A percentile compares a stretch with the other conserved stretches of the same genome.
Evolutionary conservation across 805 yeast species (phyloP).

Genomic region (Candida xiaguanensis): DNA sequence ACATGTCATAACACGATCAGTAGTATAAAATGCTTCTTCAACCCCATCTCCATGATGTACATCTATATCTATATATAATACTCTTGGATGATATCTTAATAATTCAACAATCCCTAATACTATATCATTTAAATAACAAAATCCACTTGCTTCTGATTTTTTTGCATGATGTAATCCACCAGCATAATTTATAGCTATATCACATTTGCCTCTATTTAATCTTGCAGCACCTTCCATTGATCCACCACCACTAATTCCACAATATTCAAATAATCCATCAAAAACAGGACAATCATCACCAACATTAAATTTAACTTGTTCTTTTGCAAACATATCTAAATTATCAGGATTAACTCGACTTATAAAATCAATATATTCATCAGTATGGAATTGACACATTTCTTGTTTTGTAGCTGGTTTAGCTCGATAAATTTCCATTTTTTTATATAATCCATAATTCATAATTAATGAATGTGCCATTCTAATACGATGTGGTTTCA

Average conservation of each 20-base stretch:
- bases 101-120: conserved; percentile 85
- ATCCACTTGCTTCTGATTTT: conserved; percentile 91
- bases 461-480: conserved; percentile 96
- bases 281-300: conserved; percentile 97
- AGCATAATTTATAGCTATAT: conserved; percentile 93
- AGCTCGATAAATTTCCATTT: conserved; percentile 96
- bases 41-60: conserved; percentile 99
- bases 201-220: conserved; percentile 82
- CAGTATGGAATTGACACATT: conserved; percentile 97
- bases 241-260: conserved; percentile 89
- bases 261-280: conserved; percentile 91
- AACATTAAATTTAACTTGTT: conserved; percentile 87
- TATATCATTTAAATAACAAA: conserved; percentile 93
- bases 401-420: conserved; percentile 98
- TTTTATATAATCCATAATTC: conserved; percentile 94
- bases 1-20: conserved; percentile 95
- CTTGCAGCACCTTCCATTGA: conserved; percentile 92
- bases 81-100: conserved; percentile 86
- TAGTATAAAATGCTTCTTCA: conserved; percentile 93
- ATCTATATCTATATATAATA: conserved; percentile 89
- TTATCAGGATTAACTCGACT: conserved; percentile 91
- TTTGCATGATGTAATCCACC: conserved; percentile 99
- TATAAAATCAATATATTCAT: conserved; percentile 91
- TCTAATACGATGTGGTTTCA: conserved; percentile 98
- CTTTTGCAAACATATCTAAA: conserved; percentile 79